Conservation (phyloP, 2,329 filamentous ascomycete genomes). For the Nothopassalora personata region DNA sequence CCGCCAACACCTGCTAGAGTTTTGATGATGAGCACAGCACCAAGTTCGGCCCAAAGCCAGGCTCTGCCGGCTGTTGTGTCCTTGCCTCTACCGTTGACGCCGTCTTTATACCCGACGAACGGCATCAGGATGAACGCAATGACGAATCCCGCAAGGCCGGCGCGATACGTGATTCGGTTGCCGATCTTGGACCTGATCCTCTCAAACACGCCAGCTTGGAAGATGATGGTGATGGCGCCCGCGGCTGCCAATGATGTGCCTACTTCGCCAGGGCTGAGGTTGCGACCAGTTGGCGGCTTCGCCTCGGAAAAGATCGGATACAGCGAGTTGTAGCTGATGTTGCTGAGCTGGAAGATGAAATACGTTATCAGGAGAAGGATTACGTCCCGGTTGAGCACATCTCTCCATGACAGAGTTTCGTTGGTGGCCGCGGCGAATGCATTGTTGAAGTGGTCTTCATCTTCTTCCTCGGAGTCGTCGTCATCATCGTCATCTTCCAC, state of each 20-base stretch:
- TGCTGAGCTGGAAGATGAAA: constrained; percentile 86
- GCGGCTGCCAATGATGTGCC: constrained; percentile 81
- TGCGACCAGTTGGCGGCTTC: constrained; percentile 67
- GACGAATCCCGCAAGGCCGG: constrained; percentile 72
- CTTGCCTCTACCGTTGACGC: constrained; percentile 41
- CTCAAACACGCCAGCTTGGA: constrained; percentile 82
- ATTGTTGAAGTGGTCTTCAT: constrained; percentile 38
- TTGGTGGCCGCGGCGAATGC: constrained; percentile 37
- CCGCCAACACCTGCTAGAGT: constrained; percentile 87
- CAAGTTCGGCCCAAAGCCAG: constrained; percentile 78
- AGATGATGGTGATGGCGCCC: constrained; percentile 77
- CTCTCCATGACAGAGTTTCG: constrained; percentile 49
- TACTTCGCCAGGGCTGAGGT: constrained; percentile 71
- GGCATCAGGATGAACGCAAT: constrained; percentile 83
- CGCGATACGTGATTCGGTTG: constrained; percentile 77
- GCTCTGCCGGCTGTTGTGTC: constrained; percentile 53
- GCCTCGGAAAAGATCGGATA: constrained; percentile 90
- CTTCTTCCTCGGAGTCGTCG: constrained; percentile 22
- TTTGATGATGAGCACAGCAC: constrained; percentile 74
- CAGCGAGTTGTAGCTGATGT: constrained; percentile 90
- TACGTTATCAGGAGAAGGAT: constrained; percentile 78
- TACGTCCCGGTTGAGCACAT: constrained; percentile 73
- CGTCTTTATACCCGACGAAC: constrained; percentile 73
- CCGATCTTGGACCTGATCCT: constrained; percentile 72
- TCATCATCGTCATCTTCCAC: constrained; percentile 17